Conservation (phyloP, 1,139 yeast species). For the Wickerhamomyces sp. region DNA sequence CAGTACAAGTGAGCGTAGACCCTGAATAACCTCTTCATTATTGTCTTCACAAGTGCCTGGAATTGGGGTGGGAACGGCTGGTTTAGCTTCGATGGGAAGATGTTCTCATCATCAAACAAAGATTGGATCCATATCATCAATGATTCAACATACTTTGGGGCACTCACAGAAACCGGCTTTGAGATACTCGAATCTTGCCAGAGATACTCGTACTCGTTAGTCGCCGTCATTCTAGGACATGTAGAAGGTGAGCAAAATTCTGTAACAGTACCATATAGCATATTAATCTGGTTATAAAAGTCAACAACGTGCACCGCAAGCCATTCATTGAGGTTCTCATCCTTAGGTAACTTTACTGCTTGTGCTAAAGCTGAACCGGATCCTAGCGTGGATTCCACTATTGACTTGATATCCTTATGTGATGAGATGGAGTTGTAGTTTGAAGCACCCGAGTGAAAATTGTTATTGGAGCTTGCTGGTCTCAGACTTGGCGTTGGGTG, state of each 20-base stretch:
- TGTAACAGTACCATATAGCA: constrained; percentile 94
- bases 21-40: constrained; percentile 84
- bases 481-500: constrained; percentile 1
- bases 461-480: constrained; percentile 13
- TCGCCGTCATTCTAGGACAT: constrained; percentile 96
- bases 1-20: constrained; percentile 98
- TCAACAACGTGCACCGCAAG: constrained; percentile 89
- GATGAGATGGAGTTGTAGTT: constrained; percentile 43
- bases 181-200: constrained; percentile 73
- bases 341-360: constrained; percentile 91
- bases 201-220: constrained; percentile 91
- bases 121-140: constrained; percentile 94
- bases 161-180: constrained; percentile 74
- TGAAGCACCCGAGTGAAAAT: constrained; percentile 8
- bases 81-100: constrained; percentile 87
- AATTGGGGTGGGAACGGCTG: constrained; percentile 78
- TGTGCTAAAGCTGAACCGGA: constrained; percentile 86
- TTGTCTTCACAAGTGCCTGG: constrained; percentile 72
- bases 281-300: constrained; percentile 91
- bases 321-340: constrained; percentile 94
- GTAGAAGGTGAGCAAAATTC: constrained; percentile 91
- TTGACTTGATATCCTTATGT: constrained; percentile 69
- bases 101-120: constrained; percentile 80
- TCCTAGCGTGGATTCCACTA: constrained; percentile 93
- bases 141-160: constrained; percentile 91